A percentile compares a stretch with the other conserved stretches of the same genome.
phyloP scores from a whole-genome alignment of 2,329 filamentous ascomycete species.

The Penicillium sp. region DNA sequence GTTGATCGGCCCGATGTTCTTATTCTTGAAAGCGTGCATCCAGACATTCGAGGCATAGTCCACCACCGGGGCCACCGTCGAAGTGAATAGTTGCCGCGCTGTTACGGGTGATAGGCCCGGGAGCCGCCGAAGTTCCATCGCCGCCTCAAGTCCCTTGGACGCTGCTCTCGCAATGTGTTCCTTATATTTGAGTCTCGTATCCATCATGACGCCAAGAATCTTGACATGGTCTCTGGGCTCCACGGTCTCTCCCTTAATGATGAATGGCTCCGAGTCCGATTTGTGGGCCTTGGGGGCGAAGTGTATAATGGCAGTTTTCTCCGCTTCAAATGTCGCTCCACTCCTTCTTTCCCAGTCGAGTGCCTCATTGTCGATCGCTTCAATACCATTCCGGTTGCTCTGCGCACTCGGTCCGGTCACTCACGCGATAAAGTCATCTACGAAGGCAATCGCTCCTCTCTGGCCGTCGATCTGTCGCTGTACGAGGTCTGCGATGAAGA shows the following conservation, averaged over 20 bases:
- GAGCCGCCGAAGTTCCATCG: constrained; percentile 17
- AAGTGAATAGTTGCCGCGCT: constrained; percentile 20
- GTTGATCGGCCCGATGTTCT: constrained; percentile 18
- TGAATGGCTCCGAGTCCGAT: constrained; percentile 18
- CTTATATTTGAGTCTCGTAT: constrained; percentile 28
- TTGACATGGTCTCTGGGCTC: constrained; percentile 18
- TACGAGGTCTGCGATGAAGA: constrained; percentile 38
- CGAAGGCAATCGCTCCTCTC: constrained; percentile 22
- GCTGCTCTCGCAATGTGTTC: constrained; percentile 18
- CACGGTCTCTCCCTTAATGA: constrained; percentile 20
- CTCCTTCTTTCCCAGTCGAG: no score
- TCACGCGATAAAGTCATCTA: constrained; percentile 16
- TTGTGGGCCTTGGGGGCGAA: constrained; percentile 22
- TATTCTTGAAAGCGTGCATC: constrained; percentile 23
- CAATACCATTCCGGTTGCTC: no score
- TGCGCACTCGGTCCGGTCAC: no score
- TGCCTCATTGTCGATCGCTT: no score
- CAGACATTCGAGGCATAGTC: constrained; percentile 24
- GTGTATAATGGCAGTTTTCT: no score
- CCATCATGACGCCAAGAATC: constrained; percentile 25
- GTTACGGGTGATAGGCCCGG: constrained; percentile 15
- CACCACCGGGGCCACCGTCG: constrained; percentile 20
- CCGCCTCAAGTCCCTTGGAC: constrained; percentile 26
- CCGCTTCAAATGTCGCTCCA: no score
- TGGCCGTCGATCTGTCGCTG: constrained; percentile 29